phyloP scores from a whole-genome alignment of 345 rosid genomes.

The Erysimum cheiranthoides region DNA sequence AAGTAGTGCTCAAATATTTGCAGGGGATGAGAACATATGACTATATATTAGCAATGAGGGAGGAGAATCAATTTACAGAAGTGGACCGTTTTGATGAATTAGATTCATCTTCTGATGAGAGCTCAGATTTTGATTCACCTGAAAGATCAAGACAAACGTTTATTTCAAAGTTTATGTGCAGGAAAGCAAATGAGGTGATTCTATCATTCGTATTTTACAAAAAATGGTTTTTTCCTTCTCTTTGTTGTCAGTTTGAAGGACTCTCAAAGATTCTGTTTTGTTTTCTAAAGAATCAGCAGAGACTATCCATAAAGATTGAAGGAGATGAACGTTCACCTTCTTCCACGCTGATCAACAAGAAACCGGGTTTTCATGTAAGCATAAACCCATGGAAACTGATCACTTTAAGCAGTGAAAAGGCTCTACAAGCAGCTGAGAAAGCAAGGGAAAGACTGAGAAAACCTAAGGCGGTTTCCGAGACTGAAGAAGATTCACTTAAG shows the following conservation, averaged over 20 bases:
- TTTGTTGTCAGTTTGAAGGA: not conserved
- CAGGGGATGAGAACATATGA: constrained; percentile 99
- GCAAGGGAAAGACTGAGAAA: constrained; percentile 80
- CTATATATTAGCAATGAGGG: constrained; percentile 92
- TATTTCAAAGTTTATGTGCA: constrained; percentile 70
- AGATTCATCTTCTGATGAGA: constrained; percentile 79
- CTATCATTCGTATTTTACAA: not conserved
- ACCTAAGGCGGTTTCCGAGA: constrained; percentile 47
- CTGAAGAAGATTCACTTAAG: constrained; percentile 59
- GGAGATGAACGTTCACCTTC: constrained; percentile 58
- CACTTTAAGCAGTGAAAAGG: constrained; percentile 81
- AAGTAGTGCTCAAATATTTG: constrained; percentile 25
- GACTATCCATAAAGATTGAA: constrained; percentile 79
- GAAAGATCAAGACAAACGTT: constrained; percentile 58
- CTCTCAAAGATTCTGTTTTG: constrained; percentile 13
- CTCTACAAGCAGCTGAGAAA: constrained; percentile 87
- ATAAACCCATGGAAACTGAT: constrained; percentile 91
- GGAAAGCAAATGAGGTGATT: constrained; percentile 64
- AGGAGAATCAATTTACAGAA: constrained; percentile 69
- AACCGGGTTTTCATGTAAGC: constrained; percentile 74
- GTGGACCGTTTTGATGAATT: constrained; percentile 78
- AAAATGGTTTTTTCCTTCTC: not conserved
- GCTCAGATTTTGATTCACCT: constrained; percentile 81
- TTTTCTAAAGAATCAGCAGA: constrained; percentile 54
- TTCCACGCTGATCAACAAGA: constrained; percentile 54